Conservation (phyloP, 768 basidiomycete genomes). For the Lyophyllum semitale region DNA sequence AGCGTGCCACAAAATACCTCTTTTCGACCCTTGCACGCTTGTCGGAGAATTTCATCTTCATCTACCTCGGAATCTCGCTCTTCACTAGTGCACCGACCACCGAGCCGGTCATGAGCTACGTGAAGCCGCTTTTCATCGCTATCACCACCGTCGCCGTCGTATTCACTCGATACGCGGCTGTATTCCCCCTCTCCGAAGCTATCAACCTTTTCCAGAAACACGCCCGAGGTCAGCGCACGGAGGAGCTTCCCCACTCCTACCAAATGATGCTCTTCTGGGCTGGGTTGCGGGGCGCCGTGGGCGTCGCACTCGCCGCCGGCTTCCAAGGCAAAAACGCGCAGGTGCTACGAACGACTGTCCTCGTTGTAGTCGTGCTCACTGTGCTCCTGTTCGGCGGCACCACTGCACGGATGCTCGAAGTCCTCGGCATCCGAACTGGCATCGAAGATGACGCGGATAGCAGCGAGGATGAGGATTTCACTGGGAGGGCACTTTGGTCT, state of each 20-base stretch:
- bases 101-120: constrained; percentile 77
- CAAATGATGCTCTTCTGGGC: constrained; percentile 99
- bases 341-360: constrained; percentile 88
- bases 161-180: constrained; percentile 93
- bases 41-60: constrained; percentile 99
- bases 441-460: constrained; percentile 88
- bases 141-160: constrained; percentile 91
- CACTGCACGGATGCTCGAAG: constrained; percentile 95
- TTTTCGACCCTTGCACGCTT: constrained; percentile 93
- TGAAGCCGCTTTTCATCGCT: constrained; percentile 93
- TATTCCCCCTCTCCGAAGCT: constrained; percentile 91
- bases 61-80: constrained; percentile 95
- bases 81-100: constrained; percentile 86
- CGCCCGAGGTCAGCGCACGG: constrained; percentile 80
- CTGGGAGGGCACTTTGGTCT: constrained; percentile 34
- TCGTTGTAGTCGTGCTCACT: constrained; percentile 94
- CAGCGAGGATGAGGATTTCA: constrained; percentile 54
- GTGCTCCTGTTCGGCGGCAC: constrained; percentile 96
- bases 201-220: constrained; percentile 93
- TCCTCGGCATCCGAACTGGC: constrained; percentile 93
- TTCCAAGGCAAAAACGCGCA: constrained; percentile 94
- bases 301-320: constrained; percentile 94
- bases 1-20: constrained; percentile 92
- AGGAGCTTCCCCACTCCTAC: constrained; percentile 95
- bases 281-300: constrained; percentile 93